These are phyloP conservation scores for Irpex lacteus DNA, from an alignment of 1,284 basidiomycete genomes.

Conservation along the genomic window DNA sequence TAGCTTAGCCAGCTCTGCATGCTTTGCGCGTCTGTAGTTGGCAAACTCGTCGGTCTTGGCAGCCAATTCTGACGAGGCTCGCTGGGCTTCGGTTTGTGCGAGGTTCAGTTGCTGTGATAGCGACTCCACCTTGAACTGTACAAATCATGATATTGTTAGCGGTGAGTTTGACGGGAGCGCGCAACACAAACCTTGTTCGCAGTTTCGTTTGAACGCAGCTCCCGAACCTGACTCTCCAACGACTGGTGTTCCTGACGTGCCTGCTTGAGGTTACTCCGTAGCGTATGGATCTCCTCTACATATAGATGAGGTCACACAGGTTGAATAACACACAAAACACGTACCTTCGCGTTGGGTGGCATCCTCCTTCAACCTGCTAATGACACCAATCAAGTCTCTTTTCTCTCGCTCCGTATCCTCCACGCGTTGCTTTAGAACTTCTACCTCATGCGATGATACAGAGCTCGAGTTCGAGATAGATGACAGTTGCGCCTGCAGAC, in stretches of 20 bases:
- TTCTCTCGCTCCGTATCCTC: slow-evolving; percentile 79
- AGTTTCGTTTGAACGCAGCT: slow-evolving; percentile 67
- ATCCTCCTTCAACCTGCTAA: slow-evolving; percentile 74
- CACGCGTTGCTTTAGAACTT: slow-evolving; percentile 52
- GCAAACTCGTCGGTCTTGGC: slow-evolving; percentile 71
- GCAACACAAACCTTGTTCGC: slow-evolving; percentile 56
- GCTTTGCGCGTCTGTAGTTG: slow-evolving; percentile 69
- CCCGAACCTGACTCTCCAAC: slow-evolving; percentile 64
- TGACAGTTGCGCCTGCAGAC: slow-evolving; percentile 53
- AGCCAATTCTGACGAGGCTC: slow-evolving; percentile 56
- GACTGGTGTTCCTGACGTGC: slow-evolving; percentile 69
- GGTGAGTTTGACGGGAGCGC: not conserved
- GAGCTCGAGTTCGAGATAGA: slow-evolving; percentile 52
- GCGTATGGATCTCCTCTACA: slow-evolving; percentile 65
- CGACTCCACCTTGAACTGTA: slow-evolving; percentile 77
- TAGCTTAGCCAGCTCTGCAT: slow-evolving; percentile 69
- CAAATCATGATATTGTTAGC: not conserved
- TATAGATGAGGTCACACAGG: not conserved
- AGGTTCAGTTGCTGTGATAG: slow-evolving; percentile 77
- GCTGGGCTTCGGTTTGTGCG: slow-evolving; percentile 68
- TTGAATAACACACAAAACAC: slow-evolving; percentile 13
- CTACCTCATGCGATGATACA: slow-evolving; percentile 58
- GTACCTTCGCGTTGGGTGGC: slow-evolving; percentile 63
- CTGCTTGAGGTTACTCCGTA: slow-evolving; percentile 68
- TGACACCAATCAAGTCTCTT: slow-evolving; percentile 70